A percentile compares a stretch with the other conserved stretches of the same genome.
Conservation (phyloP, 1,284 basidiomycete species). For the Calocybe gambosa region DNA sequence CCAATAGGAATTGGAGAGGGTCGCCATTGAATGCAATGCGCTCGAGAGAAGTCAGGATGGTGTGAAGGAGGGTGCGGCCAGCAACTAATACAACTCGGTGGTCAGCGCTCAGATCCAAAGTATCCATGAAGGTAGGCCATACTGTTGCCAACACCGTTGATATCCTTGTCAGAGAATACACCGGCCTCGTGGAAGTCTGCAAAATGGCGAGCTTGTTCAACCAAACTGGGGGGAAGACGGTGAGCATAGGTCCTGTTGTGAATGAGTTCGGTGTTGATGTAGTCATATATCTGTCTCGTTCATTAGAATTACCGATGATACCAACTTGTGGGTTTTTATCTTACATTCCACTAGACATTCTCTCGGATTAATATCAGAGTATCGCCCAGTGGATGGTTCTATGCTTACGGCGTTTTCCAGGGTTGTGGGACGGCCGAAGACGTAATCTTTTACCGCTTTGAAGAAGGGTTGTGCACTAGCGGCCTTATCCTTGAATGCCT, state of each 20-base stretch:
- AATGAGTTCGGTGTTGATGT: slow-evolving; percentile 65
- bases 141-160: slow-evolving; percentile 73
- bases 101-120: not conserved
- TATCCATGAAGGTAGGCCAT: slow-evolving; percentile 21
- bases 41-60: slow-evolving; percentile 63
- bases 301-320: not conserved
- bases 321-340: slow-evolving; percentile 18
- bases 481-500: slow-evolving; percentile 56
- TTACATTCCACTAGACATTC: slow-evolving; percentile 56
- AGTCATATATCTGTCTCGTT: slow-evolving; percentile 60
- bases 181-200: slow-evolving; percentile 77
- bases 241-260: slow-evolving; percentile 77
- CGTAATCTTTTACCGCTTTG: slow-evolving; percentile 52
- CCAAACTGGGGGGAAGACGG: slow-evolving; percentile 61
- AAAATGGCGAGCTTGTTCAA: slow-evolving; percentile 63
- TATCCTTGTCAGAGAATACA: slow-evolving; percentile 62
- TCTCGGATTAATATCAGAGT: not conserved
- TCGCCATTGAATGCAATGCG: slow-evolving; percentile 74
- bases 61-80: slow-evolving; percentile 69
- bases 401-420: slow-evolving; percentile 64
- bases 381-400: not conserved
- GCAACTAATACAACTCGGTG: slow-evolving; percentile 51
- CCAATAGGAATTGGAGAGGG: slow-evolving; percentile 69
- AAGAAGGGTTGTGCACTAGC: slow-evolving; percentile 61
- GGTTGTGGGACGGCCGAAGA: slow-evolving; percentile 61